Base-by-base conservation (phyloP, 2,329 filamentous ascomycete species). In the Fusarium duplospermum region DNA sequence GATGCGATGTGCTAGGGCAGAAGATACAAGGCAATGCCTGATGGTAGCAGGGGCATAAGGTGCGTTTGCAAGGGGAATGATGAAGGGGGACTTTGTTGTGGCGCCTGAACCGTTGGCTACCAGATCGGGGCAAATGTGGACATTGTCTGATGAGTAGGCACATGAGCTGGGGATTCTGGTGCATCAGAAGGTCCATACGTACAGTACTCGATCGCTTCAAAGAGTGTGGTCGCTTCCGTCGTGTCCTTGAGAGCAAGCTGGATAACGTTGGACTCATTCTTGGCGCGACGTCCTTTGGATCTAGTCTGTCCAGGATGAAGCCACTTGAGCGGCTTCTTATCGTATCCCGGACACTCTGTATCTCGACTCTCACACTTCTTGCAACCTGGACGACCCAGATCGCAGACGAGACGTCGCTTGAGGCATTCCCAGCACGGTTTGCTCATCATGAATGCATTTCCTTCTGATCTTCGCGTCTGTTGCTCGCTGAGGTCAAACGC, bases 391-490 rank as follows among this genome's bases (percentile, higher is more conserved):
- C 62, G 66, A 6, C 64, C 56, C 18, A 67, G 61, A 36, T 77
- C 75, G 61, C 75, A 77, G 13, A 69, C 70, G 27, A 72, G 68
- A 18, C 75, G 71, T 50, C 62, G 67, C 18, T 71, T 72, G 36
- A 62, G 62, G 38, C 75, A 77, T 35, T 71, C 74, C 75, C 75
- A 76, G 57, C 75, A 77, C 3, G 64, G 57, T 42, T 71, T 72
- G 31, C 29, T 50, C 59, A 62, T 62, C n/a, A 50, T 62, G 27
- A 16, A 36, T 18, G 13, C 29, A 27, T 42, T 36, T 27, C 4
- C 38, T 29, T 3, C n/a, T 11, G 18, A 31, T 42, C 22, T 29
- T 42, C 36, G 2, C 9, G n/a, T 20, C 8, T 1, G 4, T 24
- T 33, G 9, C 42, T 62, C 33, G n/a, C 27, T 24, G 59, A 9